These are phyloP conservation scores for Manihot esculenta DNA, from an alignment of 441 rosid genomes.

Conservation along the genomic window DNA sequence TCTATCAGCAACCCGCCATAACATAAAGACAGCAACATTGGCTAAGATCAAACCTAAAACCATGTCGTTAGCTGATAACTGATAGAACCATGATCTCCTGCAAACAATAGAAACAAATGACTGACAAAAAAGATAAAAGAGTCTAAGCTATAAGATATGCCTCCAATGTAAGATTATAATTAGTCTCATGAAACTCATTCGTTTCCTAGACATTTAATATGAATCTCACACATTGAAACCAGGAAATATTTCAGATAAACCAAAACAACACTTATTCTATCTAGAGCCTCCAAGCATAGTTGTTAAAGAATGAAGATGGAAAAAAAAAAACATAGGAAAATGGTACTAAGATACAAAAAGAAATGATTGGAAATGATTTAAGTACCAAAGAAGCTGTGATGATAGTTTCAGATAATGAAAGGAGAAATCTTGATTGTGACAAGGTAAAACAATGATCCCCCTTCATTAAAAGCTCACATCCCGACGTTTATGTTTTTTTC, in stretches of 20 bases:
- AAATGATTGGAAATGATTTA: too few relatives aligned
- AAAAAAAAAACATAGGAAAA: too few relatives aligned
- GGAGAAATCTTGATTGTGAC: not conserved
- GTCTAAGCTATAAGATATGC: not conserved
- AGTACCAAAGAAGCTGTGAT: not conserved
- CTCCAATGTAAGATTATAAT: not conserved
- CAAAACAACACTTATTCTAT: slow-evolving; percentile 8
- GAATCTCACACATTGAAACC: not conserved
- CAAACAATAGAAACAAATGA: slow-evolving; percentile 24
- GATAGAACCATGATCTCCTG: slow-evolving; percentile 68
- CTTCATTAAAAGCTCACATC: not conserved
- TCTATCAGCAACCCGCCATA: slow-evolving; percentile 60
- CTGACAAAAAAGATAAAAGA: not conserved
- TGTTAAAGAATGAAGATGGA: not conserved
- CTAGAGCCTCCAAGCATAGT: not conserved
- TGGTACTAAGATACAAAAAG: not conserved
- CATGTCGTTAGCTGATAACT: slow-evolving; percentile 42
- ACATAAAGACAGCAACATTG: slow-evolving; percentile 63
- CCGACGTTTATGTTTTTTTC: not conserved
- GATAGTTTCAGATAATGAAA: not conserved
- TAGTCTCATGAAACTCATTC: not conserved
- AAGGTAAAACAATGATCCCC: not conserved
- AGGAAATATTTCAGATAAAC: not conserved
- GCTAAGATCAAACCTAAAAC: slow-evolving; percentile 67
- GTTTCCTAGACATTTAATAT: not conserved